These are phyloP conservation scores for Candida caryicola DNA, from an alignment of 805 yeast genomes.

Conservation along the genomic window DNA sequence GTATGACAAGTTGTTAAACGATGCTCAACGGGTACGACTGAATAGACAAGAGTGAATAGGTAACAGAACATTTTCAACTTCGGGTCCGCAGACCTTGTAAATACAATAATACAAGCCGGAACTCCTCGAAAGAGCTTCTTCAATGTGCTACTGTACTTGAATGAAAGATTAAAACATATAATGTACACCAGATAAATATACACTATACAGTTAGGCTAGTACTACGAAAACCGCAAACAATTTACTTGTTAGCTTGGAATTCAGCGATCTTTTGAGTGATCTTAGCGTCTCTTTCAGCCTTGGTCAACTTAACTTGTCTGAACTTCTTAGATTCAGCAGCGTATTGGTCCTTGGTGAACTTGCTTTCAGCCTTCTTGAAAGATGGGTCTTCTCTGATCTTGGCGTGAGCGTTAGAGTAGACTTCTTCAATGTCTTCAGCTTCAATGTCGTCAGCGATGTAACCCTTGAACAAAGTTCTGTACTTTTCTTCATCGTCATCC, in stretches of 20 bases:
- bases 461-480: slow-evolving; percentile 91
- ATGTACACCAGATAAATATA: too few relatives aligned
- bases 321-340: slow-evolving; percentile 95
- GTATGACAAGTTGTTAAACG: slow-evolving; percentile 67
- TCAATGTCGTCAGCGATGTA: slow-evolving; percentile 96
- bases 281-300: slow-evolving; percentile 84
- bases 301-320: slow-evolving; percentile 85
- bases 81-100: too few relatives aligned
- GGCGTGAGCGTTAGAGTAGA: slow-evolving; percentile 92
- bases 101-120: too few relatives aligned
- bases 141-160: too few relatives aligned
- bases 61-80: neutral
- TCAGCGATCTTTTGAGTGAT: slow-evolving; percentile 93
- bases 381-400: slow-evolving; percentile 95
- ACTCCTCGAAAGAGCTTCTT: too few relatives aligned
- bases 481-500: slow-evolving; percentile 99
- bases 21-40: slow-evolving; percentile 62
- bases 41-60: slow-evolving; percentile 26
- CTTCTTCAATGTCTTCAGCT: slow-evolving; percentile 94
- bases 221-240: neutral
- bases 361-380: slow-evolving; percentile 84
- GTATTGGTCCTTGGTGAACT: slow-evolving; percentile 96
- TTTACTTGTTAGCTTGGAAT: slow-evolving; percentile 53
- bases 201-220: neutral
- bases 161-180: too few relatives aligned